phyloP scores from a whole-genome alignment of 2,329 filamentous ascomycete genomes.

The Pestalotiopsis sp. region DNA sequence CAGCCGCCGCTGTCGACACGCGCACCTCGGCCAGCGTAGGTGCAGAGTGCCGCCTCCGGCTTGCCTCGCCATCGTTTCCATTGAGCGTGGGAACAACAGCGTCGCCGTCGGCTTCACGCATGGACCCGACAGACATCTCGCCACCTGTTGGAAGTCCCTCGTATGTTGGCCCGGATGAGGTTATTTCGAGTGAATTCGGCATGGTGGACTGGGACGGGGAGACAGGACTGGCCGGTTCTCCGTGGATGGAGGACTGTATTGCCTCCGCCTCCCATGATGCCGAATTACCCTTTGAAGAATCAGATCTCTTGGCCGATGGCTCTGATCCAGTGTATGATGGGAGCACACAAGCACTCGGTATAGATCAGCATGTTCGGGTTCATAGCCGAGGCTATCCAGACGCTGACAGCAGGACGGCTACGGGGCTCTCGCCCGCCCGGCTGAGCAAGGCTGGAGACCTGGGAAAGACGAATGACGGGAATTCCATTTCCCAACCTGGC shows the following conservation, averaged over 20 bases:
- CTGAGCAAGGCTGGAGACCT: not conserved
- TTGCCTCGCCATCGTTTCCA: not conserved
- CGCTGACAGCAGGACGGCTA: not conserved
- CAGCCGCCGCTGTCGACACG: not conserved
- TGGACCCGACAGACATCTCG: not conserved
- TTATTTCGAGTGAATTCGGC: not conserved
- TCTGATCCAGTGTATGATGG: not conserved
- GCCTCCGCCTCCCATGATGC: not conserved
- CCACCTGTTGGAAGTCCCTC: not conserved
- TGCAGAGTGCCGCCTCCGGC: not conserved
- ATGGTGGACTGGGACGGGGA: not conserved
- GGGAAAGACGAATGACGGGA: not conserved
- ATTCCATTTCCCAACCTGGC: not conserved
- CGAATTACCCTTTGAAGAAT: not conserved
- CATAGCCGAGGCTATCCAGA: not conserved
- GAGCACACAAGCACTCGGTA: not conserved
- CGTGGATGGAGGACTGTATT: not conserved
- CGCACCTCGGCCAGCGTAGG: not conserved
- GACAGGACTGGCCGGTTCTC: not conserved
- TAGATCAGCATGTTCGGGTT: not conserved
- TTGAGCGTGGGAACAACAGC: not conserved
- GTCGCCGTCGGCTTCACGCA: not conserved
- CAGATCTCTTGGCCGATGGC: not conserved
- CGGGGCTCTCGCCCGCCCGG: not conserved
- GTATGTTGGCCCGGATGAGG: not conserved